Percentiles rank a stretch among this genome's conserved stretches.
These are phyloP conservation scores for Arachnopeziza araneosa DNA, from an alignment of 2,329 filamentous ascomycete species.

Conservation along the genomic window DNA sequence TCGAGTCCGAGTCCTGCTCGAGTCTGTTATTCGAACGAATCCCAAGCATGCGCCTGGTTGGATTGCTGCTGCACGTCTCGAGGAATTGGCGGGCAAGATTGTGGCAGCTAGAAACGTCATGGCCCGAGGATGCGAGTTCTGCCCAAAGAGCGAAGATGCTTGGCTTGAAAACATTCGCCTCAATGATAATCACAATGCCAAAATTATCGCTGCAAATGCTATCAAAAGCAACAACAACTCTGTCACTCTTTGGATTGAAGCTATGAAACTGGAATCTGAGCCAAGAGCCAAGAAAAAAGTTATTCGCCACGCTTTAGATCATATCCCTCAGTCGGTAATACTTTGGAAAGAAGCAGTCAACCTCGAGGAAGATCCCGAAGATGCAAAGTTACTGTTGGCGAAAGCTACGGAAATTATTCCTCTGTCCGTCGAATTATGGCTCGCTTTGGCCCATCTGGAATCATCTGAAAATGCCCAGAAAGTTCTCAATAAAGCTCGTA, in stretches of 20 bases:
- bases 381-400: conserved; percentile 81
- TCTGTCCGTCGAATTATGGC: conserved; percentile 88
- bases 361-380: conserved; percentile 81
- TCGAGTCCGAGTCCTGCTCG: conserved; percentile 83
- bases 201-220: conserved; percentile 88
- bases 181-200: conserved; percentile 88
- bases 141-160: conserved; percentile 88
- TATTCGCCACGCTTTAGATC: conserved; percentile 81
- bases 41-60: conserved; percentile 91
- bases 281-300: conserved; percentile 85
- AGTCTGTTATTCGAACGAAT: conserved; percentile 96
- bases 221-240: conserved; percentile 89
- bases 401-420: conserved; percentile 96
- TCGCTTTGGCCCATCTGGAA: conserved; percentile 85
- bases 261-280: conserved; percentile 86
- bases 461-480: conserved; percentile 88
- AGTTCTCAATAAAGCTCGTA: conserved; percentile 90
- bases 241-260: conserved; percentile 88
- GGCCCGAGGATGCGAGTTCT: conserved; percentile 79
- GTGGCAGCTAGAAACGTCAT: conserved; percentile 87
- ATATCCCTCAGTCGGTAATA: conserved; percentile 88
- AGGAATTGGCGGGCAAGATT: conserved; percentile 87
- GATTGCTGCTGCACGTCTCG: conserved; percentile 88
- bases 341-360: conserved; percentile 99
- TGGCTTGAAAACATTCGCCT: conserved; percentile 96